Conservation (phyloP, 192 early-diverging fungal genomes). For the Rhizophlyctis rosea region DNA sequence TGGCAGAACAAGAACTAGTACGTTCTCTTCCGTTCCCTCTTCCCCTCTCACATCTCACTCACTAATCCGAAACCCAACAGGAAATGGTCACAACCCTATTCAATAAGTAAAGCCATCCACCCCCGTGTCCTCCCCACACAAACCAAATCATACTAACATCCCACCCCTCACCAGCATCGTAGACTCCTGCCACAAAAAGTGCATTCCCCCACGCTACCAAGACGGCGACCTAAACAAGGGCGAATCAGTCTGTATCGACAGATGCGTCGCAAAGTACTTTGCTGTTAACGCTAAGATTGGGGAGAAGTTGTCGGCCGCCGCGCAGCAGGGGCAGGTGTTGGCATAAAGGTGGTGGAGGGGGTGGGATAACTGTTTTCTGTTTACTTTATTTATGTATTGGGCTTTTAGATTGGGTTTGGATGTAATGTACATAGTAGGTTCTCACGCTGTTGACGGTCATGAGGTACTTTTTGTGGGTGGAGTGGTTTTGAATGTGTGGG, state of each 20-base stretch:
- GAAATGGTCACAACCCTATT: slow-evolving; percentile 36
- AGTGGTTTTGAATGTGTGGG: too few relatives aligned
- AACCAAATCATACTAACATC: too few relatives aligned
- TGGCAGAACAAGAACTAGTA: slow-evolving; percentile 40
- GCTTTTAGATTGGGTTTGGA: too few relatives aligned
- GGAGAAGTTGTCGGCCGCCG: slow-evolving; percentile 68
- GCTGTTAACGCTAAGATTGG: slow-evolving; percentile 73
- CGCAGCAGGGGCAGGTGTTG: too few relatives aligned
- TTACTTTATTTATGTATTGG: too few relatives aligned
- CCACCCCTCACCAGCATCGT: slow-evolving; percentile 48
- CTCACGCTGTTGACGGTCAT: too few relatives aligned
- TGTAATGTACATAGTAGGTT: too few relatives aligned
- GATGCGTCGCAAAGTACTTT: slow-evolving; percentile 86
- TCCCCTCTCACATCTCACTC: background rate
- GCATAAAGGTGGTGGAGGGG: too few relatives aligned
- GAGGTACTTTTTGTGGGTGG: too few relatives aligned
- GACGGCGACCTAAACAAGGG: slow-evolving; percentile 86
- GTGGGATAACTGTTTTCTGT: too few relatives aligned
- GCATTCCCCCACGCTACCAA: slow-evolving; percentile 74
- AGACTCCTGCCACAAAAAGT: slow-evolving; percentile 81
- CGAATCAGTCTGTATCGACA: slow-evolving; percentile 85
- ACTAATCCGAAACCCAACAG: slow-evolving; percentile 10
- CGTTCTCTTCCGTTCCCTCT: background rate
- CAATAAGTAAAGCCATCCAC: slow-evolving; percentile 34
- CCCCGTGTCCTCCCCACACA: too few relatives aligned